phyloP scores from a whole-genome alignment of 108 stramenopile genomes.

The Licmophora abbreviata region DNA sequence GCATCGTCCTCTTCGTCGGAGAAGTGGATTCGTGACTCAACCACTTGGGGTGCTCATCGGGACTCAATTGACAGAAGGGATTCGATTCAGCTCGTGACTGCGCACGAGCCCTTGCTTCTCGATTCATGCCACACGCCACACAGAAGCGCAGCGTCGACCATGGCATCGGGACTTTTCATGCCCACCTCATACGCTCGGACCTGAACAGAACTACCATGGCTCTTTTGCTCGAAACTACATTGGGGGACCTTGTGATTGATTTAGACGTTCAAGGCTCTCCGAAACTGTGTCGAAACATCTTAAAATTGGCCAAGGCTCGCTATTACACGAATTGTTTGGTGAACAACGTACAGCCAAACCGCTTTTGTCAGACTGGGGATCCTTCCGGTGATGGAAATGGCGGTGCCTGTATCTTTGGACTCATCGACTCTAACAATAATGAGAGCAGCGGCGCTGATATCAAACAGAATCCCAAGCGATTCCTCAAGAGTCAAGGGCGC shows the following conservation, averaged over 20 bases:
- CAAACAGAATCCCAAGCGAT: constrained; percentile 32
- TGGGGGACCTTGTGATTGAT: constrained; percentile 74
- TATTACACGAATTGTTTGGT: constrained; percentile 70
- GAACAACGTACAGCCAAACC: constrained; percentile 58
- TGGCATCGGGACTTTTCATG: too few relatives aligned
- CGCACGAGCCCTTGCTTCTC: too few relatives aligned
- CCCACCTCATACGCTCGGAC: too few relatives aligned
- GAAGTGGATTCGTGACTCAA: too few relatives aligned
- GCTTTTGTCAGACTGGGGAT: constrained; percentile 80
- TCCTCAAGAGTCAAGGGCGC: constrained; percentile 55
- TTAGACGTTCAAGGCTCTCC: constrained; percentile 78
- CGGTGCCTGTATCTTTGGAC: constrained; percentile 80
- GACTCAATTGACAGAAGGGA: too few relatives aligned
- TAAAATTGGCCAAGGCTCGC: constrained; percentile 74
- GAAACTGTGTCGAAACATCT: constrained; percentile 58
- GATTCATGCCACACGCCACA: too few relatives aligned
- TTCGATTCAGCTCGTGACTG: too few relatives aligned
- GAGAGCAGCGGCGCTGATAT: constrained; percentile 13
- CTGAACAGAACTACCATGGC: constrained; percentile 62
- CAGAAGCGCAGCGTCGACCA: too few relatives aligned
- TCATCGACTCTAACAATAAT: constrained; percentile 28
- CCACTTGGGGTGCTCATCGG: too few relatives aligned
- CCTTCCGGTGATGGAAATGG: constrained; percentile 92
- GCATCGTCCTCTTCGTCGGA: too few relatives aligned
- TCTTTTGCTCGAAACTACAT: constrained; percentile 71